phyloP scores from a whole-genome alignment of 805 yeast species.

The Lipomyces oligophaga region DNA sequence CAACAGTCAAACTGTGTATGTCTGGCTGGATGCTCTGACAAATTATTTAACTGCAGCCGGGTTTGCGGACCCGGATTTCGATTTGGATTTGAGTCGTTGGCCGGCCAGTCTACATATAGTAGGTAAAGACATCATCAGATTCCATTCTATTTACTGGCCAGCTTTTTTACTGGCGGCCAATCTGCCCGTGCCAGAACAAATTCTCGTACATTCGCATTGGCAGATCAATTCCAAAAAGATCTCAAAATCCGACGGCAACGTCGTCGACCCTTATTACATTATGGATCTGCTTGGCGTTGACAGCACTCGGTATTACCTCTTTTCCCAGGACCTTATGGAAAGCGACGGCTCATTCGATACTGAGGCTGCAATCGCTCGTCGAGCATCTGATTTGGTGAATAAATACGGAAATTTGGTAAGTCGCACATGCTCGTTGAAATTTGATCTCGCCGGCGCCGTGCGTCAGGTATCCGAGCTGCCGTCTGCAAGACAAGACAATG shows the following conservation, averaged over 20 bases:
- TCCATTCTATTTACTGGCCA: constrained; percentile 95
- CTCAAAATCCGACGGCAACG: constrained; percentile 92
- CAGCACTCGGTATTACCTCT: constrained; percentile 62
- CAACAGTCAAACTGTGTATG: constrained; percentile 74
- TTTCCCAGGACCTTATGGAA: constrained; percentile 69
- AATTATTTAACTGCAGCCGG: constrained; percentile 77
- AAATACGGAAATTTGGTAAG: constrained; percentile 78
- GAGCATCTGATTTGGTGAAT: constrained; percentile 57
- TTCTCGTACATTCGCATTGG: constrained; percentile 95
- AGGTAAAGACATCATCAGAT: constrained; percentile 86
- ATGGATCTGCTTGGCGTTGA: constrained; percentile 60
- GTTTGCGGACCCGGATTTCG: constrained; percentile 42
- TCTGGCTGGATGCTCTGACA: constrained; percentile 93
- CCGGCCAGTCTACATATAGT: constrained; percentile 72
- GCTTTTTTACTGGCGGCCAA: constrained; percentile 81
- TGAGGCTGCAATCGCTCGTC: constrained; percentile 46
- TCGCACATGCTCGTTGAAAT: constrained; percentile 69
- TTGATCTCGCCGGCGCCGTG: constrained; percentile 38
- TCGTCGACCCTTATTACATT: constrained; percentile 80
- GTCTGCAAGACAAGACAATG: neutral
- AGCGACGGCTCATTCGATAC: constrained; percentile 79
- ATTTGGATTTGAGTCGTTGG: constrained; percentile 42
- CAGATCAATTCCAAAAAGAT: constrained; percentile 81
- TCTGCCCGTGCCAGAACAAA: constrained; percentile 61
- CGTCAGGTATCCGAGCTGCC: neutral